Evolutionary conservation across 2,329 filamentous ascomycete species (phyloP).

Genomic region (Aspergillus tanneri): DNA sequence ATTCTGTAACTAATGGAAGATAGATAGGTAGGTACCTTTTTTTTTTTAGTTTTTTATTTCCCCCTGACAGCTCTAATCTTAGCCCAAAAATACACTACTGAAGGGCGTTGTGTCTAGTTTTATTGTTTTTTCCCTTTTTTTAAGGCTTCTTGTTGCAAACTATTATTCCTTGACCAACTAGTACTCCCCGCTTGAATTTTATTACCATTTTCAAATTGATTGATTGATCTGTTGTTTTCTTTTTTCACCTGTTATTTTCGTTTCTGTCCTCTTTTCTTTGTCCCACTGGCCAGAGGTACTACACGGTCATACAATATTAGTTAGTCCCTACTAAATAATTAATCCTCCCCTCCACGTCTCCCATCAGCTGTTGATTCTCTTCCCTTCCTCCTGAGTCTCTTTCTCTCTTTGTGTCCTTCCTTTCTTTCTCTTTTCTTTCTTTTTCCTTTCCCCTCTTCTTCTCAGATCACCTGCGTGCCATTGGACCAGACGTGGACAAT

Average conservation of each 20-base stretch:
- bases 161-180: not conserved
- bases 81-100: too few relatives aligned
- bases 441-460: slow-evolving; percentile 8
- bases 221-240: not conserved
- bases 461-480: slow-evolving; percentile 26
- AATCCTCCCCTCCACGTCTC: slow-evolving; percentile 6
- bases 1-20: too few relatives aligned
- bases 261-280: not conserved
- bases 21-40: too few relatives aligned
- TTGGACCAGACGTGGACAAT: slow-evolving; percentile 13
- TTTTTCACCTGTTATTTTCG: not conserved
- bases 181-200: not conserved
- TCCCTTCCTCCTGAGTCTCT: slow-evolving; percentile 16
- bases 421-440: slow-evolving; percentile 7
- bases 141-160: not conserved
- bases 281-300: slow-evolving; percentile 4
- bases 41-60: too few relatives aligned
- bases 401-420: slow-evolving; percentile 6
- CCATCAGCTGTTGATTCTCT: slow-evolving; percentile 9
- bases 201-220: not conserved
- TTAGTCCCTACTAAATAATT: slow-evolving; percentile 1
- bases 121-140: not conserved
- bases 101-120: too few relatives aligned
- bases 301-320: not conserved
- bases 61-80: too few relatives aligned